phyloP scores from a whole-genome alignment of 495 filamentous ascomycete species.

The Podospora pseudocomata region DNA sequence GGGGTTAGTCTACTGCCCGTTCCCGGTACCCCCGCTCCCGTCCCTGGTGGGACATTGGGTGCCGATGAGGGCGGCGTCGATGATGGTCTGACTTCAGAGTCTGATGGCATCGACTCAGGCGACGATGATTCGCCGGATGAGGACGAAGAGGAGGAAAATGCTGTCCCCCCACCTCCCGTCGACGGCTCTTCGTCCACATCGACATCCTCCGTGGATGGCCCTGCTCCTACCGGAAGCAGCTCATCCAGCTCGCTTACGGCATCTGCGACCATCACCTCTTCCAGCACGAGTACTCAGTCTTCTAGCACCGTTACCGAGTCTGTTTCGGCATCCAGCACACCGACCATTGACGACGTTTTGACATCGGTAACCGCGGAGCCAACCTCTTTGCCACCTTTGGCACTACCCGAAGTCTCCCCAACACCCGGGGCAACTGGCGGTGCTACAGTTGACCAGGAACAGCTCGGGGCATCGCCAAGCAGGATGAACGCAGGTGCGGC shows the following conservation, averaged over 20 bases:
- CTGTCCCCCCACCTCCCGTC: too few species aligned
- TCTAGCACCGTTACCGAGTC: background rate
- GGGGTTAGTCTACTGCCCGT: background rate
- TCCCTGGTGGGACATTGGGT: slow-evolving; percentile 4
- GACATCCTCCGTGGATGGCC: background rate
- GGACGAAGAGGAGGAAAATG: background rate
- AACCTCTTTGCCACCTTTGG: background rate
- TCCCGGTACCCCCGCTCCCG: background rate
- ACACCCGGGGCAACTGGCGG: slow-evolving; percentile 5
- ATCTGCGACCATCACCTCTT: background rate
- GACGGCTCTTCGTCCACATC: background rate
- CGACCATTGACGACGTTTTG: background rate
- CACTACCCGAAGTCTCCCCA: background rate
- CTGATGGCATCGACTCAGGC: slow-evolving; percentile 9
- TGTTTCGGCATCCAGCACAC: background rate
- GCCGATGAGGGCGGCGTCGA: slow-evolving; percentile 7
- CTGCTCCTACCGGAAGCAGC: background rate
- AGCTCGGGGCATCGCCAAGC: background rate
- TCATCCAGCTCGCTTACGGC: background rate
- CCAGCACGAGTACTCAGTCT: background rate
- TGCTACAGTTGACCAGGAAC: background rate
- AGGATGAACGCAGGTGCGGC: slow-evolving; percentile 7
- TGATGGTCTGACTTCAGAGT: background rate
- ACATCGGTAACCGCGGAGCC: background rate
- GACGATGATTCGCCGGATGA: slow-evolving; percentile 5